These are phyloP conservation scores for Trichoderma virens DNA, from an alignment of 495 filamentous ascomycete genomes.

Conservation along the genomic window DNA sequence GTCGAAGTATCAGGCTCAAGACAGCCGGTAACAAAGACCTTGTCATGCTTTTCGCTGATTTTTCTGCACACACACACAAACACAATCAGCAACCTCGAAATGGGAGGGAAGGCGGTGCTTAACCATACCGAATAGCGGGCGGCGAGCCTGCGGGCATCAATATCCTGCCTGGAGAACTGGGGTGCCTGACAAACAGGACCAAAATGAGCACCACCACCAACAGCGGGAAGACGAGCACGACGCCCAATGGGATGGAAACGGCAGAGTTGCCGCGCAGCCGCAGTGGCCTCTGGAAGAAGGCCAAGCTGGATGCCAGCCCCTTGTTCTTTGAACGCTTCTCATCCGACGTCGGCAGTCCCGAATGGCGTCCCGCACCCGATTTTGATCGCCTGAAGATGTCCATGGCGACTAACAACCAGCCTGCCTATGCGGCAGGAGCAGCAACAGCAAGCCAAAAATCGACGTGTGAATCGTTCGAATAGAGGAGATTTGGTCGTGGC, in stretches of 20 bases:
- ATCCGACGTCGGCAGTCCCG: conserved; percentile 36
- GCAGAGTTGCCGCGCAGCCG: conserved; percentile 90
- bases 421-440: neutral
- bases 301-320: conserved; percentile 46
- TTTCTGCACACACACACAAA: conserved; percentile 53
- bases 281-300: conserved; percentile 82
- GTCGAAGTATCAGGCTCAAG: conserved; percentile 58
- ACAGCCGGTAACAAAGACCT: conserved; percentile 90
- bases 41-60: conserved; percentile 96
- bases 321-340: conserved; percentile 32
- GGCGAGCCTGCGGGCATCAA: conserved; percentile 85
- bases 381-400: conserved; percentile 48
- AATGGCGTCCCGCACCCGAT: conserved; percentile 31
- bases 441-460: neutral
- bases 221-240: conserved; percentile 87
- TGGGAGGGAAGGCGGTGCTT: neutral
- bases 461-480: neutral
- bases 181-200: conserved; percentile 83
- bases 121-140: conserved; percentile 77
- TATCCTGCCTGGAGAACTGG: conserved; percentile 71
- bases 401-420: conserved; percentile 26
- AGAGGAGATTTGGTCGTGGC: neutral
- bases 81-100: neutral
- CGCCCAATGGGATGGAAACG: conserved; percentile 87
- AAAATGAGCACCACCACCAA: conserved; percentile 88